phyloP scores from a whole-genome alignment of 345 rosid genomes.

The Hevea brasiliensis region DNA sequence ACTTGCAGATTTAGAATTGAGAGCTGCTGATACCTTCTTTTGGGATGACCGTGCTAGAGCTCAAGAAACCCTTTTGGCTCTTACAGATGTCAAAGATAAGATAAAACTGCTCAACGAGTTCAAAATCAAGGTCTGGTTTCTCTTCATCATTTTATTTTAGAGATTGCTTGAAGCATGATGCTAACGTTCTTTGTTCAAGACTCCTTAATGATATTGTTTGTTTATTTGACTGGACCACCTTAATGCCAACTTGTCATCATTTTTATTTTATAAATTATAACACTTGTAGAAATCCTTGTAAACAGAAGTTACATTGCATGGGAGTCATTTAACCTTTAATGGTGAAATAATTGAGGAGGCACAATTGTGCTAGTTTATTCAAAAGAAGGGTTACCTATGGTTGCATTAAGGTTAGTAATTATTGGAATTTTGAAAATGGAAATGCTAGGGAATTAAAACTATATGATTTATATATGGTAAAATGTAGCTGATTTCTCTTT shows the following conservation, averaged over 20 bases:
- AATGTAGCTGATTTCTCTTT: background rate
- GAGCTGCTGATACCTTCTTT: slow-evolving; percentile 67
- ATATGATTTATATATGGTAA: background rate
- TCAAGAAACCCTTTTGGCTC: slow-evolving; percentile 65
- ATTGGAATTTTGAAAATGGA: background rate
- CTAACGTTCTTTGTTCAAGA: background rate
- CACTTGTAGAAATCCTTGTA: background rate
- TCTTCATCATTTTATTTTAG: background rate
- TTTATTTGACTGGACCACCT: background rate
- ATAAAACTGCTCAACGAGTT: slow-evolving; percentile 57
- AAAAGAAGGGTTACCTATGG: background rate
- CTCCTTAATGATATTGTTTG: background rate
- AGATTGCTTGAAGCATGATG: background rate
- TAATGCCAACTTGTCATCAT: background rate
- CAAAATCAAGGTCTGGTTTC: slow-evolving; percentile 56
- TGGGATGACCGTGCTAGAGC: slow-evolving; percentile 88
- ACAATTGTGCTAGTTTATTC: background rate
- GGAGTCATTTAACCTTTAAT: background rate
- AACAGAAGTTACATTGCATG: background rate
- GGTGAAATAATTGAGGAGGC: background rate
- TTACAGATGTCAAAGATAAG: slow-evolving; percentile 79
- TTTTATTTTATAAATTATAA: background rate
- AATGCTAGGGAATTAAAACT: background rate
- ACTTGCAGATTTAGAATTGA: slow-evolving; percentile 53
- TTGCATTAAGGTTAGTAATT: background rate